Evolutionary conservation across 768 basidiomycete genomes (phyloP).

Genomic region (Mycena filopes): DNA sequence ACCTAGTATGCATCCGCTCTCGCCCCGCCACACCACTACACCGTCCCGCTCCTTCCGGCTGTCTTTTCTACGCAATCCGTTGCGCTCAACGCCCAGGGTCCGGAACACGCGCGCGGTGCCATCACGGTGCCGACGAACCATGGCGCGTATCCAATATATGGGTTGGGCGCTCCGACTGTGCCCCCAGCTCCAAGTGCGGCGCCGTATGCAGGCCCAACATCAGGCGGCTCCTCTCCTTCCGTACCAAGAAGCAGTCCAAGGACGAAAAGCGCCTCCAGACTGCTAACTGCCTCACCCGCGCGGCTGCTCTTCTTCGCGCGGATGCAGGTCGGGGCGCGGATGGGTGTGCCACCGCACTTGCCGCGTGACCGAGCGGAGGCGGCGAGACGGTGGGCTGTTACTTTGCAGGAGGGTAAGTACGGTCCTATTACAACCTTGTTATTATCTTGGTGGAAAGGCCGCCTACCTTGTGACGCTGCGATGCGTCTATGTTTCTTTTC

Average conservation of each 20-base stretch:
- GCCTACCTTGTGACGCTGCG: no score
- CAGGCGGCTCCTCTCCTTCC: background rate
- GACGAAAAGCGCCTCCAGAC: no score
- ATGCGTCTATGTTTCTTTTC: no score
- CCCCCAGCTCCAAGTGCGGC: background rate
- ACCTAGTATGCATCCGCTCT: conserved; percentile 27
- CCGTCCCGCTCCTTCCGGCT: conserved; percentile 22
- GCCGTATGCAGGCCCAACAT: background rate
- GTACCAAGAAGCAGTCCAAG: no score
- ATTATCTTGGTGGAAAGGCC: no score
- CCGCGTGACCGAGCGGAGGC: conserved; percentile 34
- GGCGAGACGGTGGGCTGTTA: background rate
- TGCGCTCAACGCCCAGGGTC: background rate
- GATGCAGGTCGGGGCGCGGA: conserved; percentile 45
- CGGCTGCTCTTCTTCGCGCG: conserved; percentile 57
- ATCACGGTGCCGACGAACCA: conserved; percentile 27
- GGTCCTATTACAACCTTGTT: no score
- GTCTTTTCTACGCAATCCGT: background rate
- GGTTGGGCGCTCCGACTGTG: conserved; percentile 2
- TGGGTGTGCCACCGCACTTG: conserved; percentile 40
- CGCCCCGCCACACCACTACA: conserved; percentile 31
- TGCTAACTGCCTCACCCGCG: conserved; percentile 54
- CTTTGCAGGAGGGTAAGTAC: no score
- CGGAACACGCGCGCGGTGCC: no score
- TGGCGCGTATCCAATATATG: conserved; percentile 21